Percentiles rank a stretch among this genome's conserved stretches.
These are phyloP conservation scores for Talaromyces liani DNA, from an alignment of 495 filamentous ascomycete genomes.

Conservation along the genomic window DNA sequence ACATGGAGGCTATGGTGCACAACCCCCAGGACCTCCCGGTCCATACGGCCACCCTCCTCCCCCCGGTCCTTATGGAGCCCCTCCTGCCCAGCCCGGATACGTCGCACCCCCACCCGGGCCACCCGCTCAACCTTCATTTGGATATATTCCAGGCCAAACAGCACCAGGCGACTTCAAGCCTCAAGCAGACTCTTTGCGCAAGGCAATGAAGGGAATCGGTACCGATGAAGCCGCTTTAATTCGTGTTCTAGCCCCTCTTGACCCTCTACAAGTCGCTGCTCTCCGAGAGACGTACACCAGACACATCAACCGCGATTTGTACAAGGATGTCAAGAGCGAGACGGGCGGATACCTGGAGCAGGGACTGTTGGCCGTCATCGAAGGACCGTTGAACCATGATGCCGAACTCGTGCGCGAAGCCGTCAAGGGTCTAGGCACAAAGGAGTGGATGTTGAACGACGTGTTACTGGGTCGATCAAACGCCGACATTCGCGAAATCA, in stretches of 20 bases:
- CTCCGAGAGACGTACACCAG: conserved; percentile 58
- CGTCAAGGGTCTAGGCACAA: conserved; percentile 74
- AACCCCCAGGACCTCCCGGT: conserved; percentile 33
- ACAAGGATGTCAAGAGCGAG: conserved; percentile 70
- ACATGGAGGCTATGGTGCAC: conserved; percentile 24
- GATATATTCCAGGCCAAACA: conserved; percentile 54
- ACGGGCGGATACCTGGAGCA: conserved; percentile 63
- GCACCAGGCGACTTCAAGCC: conserved; percentile 56
- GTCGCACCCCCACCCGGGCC: conserved; percentile 18
- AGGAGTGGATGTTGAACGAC: conserved; percentile 79
- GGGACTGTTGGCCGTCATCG: conserved; percentile 60
- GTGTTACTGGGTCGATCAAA: conserved; percentile 76
- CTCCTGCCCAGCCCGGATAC: conserved; percentile 12
- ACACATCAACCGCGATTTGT: conserved; percentile 55
- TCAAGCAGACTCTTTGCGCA: conserved; percentile 62
- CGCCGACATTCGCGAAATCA: conserved; percentile 78
- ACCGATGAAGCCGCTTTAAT: conserved; percentile 76
- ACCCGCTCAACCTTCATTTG: conserved; percentile 50
- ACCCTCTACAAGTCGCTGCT: conserved; percentile 64
- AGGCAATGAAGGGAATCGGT: conserved; percentile 88
- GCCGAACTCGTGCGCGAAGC: conserved; percentile 55
- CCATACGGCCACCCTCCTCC: conserved; percentile 33
- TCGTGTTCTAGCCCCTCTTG: conserved; percentile 52
- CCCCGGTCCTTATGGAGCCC: conserved; percentile 31
- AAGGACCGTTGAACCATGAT: conserved; percentile 71